Evolutionary conservation across 2,329 filamentous ascomycete species (phyloP), one percentile per base, ranked within the genome.

Genomic region (Sclerotinia trifoliorum): DNA sequence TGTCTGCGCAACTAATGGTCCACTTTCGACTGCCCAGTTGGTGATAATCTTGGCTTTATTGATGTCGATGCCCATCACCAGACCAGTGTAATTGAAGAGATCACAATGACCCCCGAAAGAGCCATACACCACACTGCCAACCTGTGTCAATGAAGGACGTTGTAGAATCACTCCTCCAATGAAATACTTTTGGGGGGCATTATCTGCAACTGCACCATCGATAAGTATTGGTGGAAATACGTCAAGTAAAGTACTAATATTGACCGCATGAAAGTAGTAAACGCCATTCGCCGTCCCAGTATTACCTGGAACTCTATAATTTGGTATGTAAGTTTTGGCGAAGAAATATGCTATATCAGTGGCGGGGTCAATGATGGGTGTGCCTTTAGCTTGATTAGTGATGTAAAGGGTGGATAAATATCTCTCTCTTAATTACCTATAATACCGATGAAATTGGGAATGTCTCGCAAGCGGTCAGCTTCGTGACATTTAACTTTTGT

Each of bases 61-160:
- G 76, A 1, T 81, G 74, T 84, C 79, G 73, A 82, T 80, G 4
- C 83, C 82, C 52, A 86, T 78, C 52, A 86, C 77, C 78, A 81
- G 52, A 32, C 72, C 72, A 13, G 72, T 73, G 44, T 70, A 73
- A 56, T 73, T 73, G 35, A 62, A 71, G 17, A 67, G 42, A 58
- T 70, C 71, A 35, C 71, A 73, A 58, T 72, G 70, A 6, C 69
- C 69, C 19, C 69, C 71, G 48, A 73, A 72, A 5, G 64, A 67
- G 13, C 42, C 70, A 46, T 68, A 58, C 6, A 73, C 58, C n/a
- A 65, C 48, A 44, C 61, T 55, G 11, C 65, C 65, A n/a, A 69
- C 26, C 29, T 60, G 51, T 15, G 65, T 54, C 17, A 73, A 58
- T 2, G 68, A 61, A 51, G 71, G 70, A 21, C 71, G 49, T 26